Evolutionary conservation across 371 early-diverging fungal species (phyloP), one percentile per base, ranked within the genome.

Genomic region (Haplosporangium sp.): DNA sequence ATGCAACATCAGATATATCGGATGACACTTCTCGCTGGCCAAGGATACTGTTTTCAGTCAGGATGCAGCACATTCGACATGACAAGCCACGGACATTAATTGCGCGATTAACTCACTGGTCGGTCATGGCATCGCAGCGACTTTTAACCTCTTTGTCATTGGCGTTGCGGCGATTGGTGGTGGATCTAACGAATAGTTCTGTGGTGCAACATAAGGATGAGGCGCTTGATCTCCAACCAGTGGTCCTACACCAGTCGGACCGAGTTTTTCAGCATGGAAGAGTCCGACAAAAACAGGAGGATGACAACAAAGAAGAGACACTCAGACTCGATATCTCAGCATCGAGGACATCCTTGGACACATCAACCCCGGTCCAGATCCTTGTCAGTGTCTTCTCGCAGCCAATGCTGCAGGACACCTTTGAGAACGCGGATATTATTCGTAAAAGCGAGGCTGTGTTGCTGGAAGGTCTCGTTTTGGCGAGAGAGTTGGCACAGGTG

Each of bases 391-490:
- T 77, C 14, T 41, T 60, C 7, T 71, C 77, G 5, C 59, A 63
- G 16, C 77, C 77, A 4, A 52, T 62, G 23, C 59, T 16, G 21
- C 61, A 68, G 5, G 64, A 64, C 40, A 57, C 72, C 5, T 77
- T 77, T 55, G 72, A 72, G 3, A 71, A 77, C 21, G 21, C 62
- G 36, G 72, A 67, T 12, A 47, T 53, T 46, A 77, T 77, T 41
- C 71, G 64, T n/a, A 63, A 60, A 16, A 72, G 77, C 23, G 77
- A 77, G 53, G 55, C 55, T 14, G 72, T 77, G 11, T 60, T 77
- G 47, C 51, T 77, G 57, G 72, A 77, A 29, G 77, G 77, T 1
- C 40, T 77, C 4, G 71, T n/a, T 6, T n/a, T 71, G 52, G 77
- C 77, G 18, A 40, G 77, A 52, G 38, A 45, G n/a, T 67, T 77